phyloP scores from a whole-genome alignment of 495 filamentous ascomycete species.

The Hypoxylon subgilvum region DNA sequence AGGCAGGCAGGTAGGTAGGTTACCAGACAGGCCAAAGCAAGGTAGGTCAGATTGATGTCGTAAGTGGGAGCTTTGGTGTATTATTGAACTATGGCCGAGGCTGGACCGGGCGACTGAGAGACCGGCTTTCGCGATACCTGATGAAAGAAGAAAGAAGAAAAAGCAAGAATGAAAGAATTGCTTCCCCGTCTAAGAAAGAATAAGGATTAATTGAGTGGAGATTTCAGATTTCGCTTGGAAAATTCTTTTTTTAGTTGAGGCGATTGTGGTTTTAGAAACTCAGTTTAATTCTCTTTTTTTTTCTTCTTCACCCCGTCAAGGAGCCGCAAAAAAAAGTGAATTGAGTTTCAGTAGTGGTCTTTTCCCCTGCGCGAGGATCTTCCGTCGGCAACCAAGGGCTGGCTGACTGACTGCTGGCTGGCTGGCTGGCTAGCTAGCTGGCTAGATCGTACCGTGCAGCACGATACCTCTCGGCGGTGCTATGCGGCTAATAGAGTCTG shows the following conservation, averaged over 20 bases:
- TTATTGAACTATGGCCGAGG: conserved; percentile 27
- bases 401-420: too few species aligned
- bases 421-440: conserved; percentile 1
- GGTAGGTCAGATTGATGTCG: not conserved
- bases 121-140: conserved; percentile 35
- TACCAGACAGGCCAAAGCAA: not conserved
- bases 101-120: conserved; percentile 36
- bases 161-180: conserved; percentile 35
- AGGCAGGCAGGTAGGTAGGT: not conserved
- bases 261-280: conserved; percentile 34
- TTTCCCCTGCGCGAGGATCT: conserved; percentile 26
- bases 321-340: conserved; percentile 36
- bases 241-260: conserved; percentile 38
- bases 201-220: conserved; percentile 29
- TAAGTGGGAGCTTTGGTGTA: not conserved
- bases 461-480: conserved; percentile 34
- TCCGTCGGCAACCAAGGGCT: conserved; percentile 29
- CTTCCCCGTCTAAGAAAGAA: conserved; percentile 32
- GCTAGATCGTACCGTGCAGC: conserved; percentile 34
- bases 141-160: conserved; percentile 16
- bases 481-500: conserved; percentile 40
- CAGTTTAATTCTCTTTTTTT: conserved; percentile 9
- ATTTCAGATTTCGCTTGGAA: conserved; percentile 32
- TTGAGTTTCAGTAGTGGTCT: conserved; percentile 34
- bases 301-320: conserved; percentile 29